phyloP scores from a whole-genome alignment of 768 basidiomycete species.

The Xerocomellus intermedius region DNA sequence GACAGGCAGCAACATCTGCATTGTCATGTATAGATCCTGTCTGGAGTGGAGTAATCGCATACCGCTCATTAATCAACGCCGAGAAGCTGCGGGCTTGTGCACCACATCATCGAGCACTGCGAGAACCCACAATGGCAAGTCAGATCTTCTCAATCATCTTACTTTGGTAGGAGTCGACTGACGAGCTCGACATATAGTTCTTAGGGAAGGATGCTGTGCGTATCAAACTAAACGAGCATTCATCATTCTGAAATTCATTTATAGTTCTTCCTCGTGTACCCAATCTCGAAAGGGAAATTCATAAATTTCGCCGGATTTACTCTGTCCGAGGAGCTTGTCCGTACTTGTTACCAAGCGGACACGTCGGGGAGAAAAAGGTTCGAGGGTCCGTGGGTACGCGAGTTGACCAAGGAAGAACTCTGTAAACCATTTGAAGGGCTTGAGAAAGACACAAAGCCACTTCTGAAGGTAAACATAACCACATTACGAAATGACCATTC shows the following conservation, averaged over 20 bases:
- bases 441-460: conserved; percentile 57
- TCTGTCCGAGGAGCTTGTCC: conserved; percentile 49
- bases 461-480: conserved; percentile 47
- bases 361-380: conserved; percentile 16
- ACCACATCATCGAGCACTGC: conserved; percentile 49
- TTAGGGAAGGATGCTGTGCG: conserved; percentile 50
- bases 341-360: conserved; percentile 37
- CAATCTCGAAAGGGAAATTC: conserved; percentile 53
- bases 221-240: neutral
- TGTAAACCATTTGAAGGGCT: conserved; percentile 45
- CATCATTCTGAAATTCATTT: neutral
- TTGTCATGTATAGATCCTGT: conserved; percentile 47
- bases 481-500: neutral
- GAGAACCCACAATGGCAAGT: conserved; percentile 48
- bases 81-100: conserved; percentile 42
- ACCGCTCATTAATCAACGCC: conserved; percentile 56
- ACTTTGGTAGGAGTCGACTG: neutral
- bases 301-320: conserved; percentile 65
- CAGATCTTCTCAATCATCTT: neutral
- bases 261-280: conserved; percentile 62
- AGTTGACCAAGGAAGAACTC: conserved; percentile 46
- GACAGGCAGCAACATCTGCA: conserved; percentile 41
- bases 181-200: conserved; percentile 45
- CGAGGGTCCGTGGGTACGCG: conserved; percentile 47
- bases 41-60: conserved; percentile 60